These are phyloP conservation scores for Aspergillus ostianus DNA, from an alignment of 495 filamentous ascomycete genomes.

Conservation along the genomic window DNA sequence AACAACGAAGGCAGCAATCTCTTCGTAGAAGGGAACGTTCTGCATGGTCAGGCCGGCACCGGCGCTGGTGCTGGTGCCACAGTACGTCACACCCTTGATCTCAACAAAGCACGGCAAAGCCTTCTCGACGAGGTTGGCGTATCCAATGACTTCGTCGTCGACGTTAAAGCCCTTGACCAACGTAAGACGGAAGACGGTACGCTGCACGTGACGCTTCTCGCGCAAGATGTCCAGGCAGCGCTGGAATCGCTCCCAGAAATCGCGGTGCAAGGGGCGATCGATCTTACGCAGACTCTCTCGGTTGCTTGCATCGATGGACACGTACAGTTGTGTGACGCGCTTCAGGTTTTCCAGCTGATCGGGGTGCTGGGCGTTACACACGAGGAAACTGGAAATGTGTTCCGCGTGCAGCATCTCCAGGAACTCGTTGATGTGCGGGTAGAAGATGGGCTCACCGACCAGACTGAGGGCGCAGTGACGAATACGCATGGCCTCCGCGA, in stretches of 20 bases:
- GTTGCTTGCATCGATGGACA: conserved; percentile 92
- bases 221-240: conserved; percentile 86
- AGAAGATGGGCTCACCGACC: conserved; percentile 96
- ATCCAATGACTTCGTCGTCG: conserved; percentile 86
- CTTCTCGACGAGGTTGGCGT: conserved; percentile 81
- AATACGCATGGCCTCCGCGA: conserved; percentile 88
- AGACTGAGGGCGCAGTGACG: conserved; percentile 87
- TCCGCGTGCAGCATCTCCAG: conserved; percentile 75
- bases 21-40: conserved; percentile 93
- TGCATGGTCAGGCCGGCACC: conserved; percentile 87
- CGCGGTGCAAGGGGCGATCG: conserved; percentile 87
- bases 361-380: conserved; percentile 98
- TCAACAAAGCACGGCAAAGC: conserved; percentile 89
- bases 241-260: conserved; percentile 96
- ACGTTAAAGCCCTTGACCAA: conserved; percentile 97
- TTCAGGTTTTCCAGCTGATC: conserved; percentile 78
- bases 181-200: conserved; percentile 93
- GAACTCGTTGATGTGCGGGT: conserved; percentile 94
- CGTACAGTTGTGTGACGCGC: conserved; percentile 91
- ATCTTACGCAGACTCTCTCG: conserved; percentile 82
- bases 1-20: conserved; percentile 76
- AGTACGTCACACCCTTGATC: conserved; percentile 96
- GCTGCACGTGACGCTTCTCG: conserved; percentile 74
- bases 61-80: conserved; percentile 78
- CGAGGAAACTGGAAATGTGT: conserved; percentile 88